Evolutionary conservation across 2,329 filamentous ascomycete genomes (phyloP).

Genomic region (Rutstroemia sp.): DNA sequence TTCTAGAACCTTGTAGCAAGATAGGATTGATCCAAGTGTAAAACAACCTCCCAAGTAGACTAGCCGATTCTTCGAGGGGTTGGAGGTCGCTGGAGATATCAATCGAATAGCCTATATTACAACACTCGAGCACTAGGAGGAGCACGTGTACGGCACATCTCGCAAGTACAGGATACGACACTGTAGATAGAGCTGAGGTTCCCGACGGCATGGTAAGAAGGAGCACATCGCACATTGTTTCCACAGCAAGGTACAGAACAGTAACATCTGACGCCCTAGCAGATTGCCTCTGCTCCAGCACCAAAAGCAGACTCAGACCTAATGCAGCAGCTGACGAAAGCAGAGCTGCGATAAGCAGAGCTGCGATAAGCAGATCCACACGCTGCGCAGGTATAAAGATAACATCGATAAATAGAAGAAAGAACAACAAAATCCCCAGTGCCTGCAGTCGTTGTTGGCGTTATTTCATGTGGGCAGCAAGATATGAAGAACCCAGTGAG

Average conservation of each 20-base stretch:
- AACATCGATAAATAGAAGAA: background rate
- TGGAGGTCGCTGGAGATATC: background rate
- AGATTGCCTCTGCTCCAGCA: background rate
- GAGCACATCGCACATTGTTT: background rate
- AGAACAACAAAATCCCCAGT: background rate
- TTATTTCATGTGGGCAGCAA: background rate
- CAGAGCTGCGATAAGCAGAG: background rate
- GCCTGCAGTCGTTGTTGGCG: background rate
- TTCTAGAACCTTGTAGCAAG: conserved; percentile 14
- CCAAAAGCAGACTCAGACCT: background rate
- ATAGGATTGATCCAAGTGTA: conserved; percentile 23
- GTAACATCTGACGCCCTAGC: background rate
- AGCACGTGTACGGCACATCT: background rate
- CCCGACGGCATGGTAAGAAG: background rate
- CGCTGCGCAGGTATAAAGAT: background rate
- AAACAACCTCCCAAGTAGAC: conserved; percentile 14
- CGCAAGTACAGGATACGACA: background rate
- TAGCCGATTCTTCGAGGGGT: conserved; percentile 14
- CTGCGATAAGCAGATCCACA: background rate
- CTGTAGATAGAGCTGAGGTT: background rate
- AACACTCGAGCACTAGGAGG: conserved; percentile 13
- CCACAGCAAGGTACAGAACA: background rate
- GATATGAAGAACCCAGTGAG: background rate
- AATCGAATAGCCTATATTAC: conserved; percentile 5
- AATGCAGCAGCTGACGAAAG: background rate